These are phyloP conservation scores for Cercospora zeae-maydis DNA, from an alignment of 2,329 filamentous ascomycete genomes.

Conservation along the genomic window DNA sequence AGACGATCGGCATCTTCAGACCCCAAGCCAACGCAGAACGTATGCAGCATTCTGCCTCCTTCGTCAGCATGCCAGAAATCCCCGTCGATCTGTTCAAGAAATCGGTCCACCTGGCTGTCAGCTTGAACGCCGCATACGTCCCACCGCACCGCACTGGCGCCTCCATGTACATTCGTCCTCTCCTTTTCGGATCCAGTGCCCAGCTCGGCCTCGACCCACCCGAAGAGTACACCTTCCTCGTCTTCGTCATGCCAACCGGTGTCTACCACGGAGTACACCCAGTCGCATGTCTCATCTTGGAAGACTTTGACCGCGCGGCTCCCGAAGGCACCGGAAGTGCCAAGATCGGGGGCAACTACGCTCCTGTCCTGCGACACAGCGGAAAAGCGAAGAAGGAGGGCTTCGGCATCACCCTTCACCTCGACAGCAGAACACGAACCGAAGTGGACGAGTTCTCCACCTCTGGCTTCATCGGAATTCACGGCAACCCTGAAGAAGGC, in stretches of 20 bases:
- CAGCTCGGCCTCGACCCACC: conserved; percentile 83
- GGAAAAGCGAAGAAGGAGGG: conserved; percentile 74
- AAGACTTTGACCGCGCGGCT: conserved; percentile 91
- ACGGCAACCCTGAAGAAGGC: conserved; percentile 53
- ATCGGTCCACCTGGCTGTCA: conserved; percentile 75
- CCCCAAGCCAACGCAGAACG: conserved; percentile 79
- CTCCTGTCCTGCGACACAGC: conserved; percentile 82
- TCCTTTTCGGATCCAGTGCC: conserved; percentile 81
- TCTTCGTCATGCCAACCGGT: conserved; percentile 87
- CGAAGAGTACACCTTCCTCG: conserved; percentile 86
- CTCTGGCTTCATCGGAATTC: conserved; percentile 82
- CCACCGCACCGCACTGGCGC: conserved; percentile 85
- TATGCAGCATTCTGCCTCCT: conserved; percentile 78
- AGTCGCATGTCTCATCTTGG: conserved; percentile 81
- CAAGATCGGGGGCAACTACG: conserved; percentile 97
- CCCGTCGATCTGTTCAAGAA: conserved; percentile 72
- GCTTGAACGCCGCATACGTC: conserved; percentile 84
- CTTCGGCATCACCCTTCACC: conserved; percentile 89
- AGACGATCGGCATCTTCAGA: conserved; percentile 78
- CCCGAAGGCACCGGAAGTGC: conserved; percentile 84
- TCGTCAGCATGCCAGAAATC: conserved; percentile 77
- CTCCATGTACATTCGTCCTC: conserved; percentile 86
- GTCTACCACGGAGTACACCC: conserved; percentile 90
- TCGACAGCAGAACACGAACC: conserved; percentile 78
- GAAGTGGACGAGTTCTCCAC: conserved; percentile 97